Evolutionary conservation across 768 basidiomycete species (phyloP).

Genomic region (Mycena sanguinolenta): DNA sequence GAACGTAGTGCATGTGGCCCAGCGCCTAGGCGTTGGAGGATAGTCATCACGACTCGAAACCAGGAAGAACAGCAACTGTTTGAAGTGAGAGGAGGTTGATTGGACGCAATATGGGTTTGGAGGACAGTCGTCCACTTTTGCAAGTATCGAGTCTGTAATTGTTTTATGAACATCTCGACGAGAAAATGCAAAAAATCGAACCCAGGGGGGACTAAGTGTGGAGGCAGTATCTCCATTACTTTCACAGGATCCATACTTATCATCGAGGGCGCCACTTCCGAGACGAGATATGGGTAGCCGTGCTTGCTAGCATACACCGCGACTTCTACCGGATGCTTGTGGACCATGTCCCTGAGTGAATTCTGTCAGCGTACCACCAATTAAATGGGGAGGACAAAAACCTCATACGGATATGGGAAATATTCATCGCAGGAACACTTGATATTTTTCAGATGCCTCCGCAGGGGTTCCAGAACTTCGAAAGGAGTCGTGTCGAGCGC

Average conservation of each 20-base stretch:
- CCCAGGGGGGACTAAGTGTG: constrained; percentile 15
- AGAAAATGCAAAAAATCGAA: neutral
- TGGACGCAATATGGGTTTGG: neutral
- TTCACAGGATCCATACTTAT: constrained; percentile 12
- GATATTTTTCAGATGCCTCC: constrained; percentile 37
- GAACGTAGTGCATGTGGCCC: neutral
- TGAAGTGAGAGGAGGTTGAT: neutral
- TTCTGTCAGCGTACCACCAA: neutral
- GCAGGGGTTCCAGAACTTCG: constrained; percentile 18
- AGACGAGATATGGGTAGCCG: constrained; percentile 22
- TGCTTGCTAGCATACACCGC: constrained; percentile 19
- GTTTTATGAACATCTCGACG: neutral
- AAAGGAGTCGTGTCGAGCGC: constrained; percentile 30
- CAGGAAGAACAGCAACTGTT: too few species aligned
- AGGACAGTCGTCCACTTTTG: neutral
- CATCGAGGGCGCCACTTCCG: constrained; percentile 24
- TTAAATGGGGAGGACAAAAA: neutral
- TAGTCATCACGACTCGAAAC: neutral
- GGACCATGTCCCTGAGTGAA: constrained; percentile 16
- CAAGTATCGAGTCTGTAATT: neutral
- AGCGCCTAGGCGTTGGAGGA: neutral
- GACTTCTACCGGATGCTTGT: constrained; percentile 21
- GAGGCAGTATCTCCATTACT: constrained; percentile 4
- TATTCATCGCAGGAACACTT: constrained; percentile 34
- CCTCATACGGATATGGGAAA: constrained; percentile 20